These are phyloP conservation scores for Turritis glabra DNA, from an alignment of 345 rosid species.

Conservation along the genomic window DNA sequence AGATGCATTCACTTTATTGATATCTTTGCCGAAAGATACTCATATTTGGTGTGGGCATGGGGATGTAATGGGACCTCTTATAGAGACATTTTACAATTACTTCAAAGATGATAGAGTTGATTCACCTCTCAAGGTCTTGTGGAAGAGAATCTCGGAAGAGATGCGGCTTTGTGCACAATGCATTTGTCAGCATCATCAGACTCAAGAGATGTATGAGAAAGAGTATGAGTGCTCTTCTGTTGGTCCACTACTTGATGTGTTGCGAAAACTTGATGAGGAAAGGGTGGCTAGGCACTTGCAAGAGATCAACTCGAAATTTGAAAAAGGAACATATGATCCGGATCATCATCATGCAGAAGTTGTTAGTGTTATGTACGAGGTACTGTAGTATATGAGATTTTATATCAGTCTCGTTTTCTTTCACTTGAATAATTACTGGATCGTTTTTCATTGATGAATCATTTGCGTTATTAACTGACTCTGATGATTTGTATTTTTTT, in stretches of 20 bases:
- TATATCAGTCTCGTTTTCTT: background rate
- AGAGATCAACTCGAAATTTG: slow-evolving; percentile 60
- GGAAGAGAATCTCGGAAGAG: slow-evolving; percentile 80
- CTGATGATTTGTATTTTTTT: slow-evolving; percentile 10
- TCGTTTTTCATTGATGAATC: background rate
- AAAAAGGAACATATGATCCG: slow-evolving; percentile 60
- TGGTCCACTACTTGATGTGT: slow-evolving; percentile 79
- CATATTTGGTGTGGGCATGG: slow-evolving; percentile 86
- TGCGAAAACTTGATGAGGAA: slow-evolving; percentile 77
- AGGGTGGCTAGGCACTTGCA: slow-evolving; percentile 73
- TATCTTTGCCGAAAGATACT: slow-evolving; percentile 60
- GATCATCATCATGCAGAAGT: slow-evolving; percentile 69
- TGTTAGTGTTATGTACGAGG: slow-evolving; percentile 94
- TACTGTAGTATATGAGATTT: slow-evolving; percentile 32
- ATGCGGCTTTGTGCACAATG: slow-evolving; percentile 77
- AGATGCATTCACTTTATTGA: slow-evolving; percentile 72
- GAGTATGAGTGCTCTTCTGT: slow-evolving; percentile 75
- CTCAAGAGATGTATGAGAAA: slow-evolving; percentile 65
- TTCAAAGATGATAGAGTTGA: slow-evolving; percentile 64
- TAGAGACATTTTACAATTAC: slow-evolving; percentile 89
- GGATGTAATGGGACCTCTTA: slow-evolving; percentile 88
- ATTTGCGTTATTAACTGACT: background rate
- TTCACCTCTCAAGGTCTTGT: slow-evolving; percentile 78
- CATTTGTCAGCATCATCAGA: slow-evolving; percentile 91
- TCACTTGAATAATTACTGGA: background rate